phyloP scores from a whole-genome alignment of 805 yeast genomes.

The Nematodospora valgi region DNA sequence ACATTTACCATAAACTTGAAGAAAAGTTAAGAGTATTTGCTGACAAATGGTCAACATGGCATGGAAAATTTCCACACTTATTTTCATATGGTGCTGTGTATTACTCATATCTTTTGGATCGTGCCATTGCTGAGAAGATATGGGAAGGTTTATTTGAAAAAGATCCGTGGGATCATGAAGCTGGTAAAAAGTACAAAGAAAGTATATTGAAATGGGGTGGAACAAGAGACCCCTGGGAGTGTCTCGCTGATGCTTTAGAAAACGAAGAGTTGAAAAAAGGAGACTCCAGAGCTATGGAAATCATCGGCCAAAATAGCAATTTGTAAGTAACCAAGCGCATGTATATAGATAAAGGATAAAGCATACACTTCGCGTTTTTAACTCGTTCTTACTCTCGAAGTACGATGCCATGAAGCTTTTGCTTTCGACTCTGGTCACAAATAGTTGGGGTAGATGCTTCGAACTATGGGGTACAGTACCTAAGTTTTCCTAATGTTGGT shows the following conservation, averaged over 20 bases:
- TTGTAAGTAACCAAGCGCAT: too few relatives aligned
- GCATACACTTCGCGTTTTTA: too few relatives aligned
- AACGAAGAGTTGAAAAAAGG: conserved; percentile 60
- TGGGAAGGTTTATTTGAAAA: conserved; percentile 70
- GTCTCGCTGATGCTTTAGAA: conserved; percentile 76
- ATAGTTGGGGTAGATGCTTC: too few relatives aligned
- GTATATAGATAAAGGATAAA: too few relatives aligned
- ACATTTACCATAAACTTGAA: conserved; percentile 67
- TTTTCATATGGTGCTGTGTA: conserved; percentile 93
- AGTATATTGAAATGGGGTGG: conserved; percentile 92
- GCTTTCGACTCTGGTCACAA: too few relatives aligned
- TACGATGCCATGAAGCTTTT: too few relatives aligned
- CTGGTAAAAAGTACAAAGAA: conserved; percentile 73
- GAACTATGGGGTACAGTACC: too few relatives aligned
- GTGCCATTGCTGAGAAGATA: conserved; percentile 85
- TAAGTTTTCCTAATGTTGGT: too few relatives aligned
- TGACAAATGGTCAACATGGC: conserved; percentile 78
- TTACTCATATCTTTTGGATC: conserved; percentile 84
- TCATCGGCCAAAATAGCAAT: conserved; percentile 10
- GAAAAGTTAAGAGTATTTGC: conserved; percentile 55
- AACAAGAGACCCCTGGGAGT: conserved; percentile 80
- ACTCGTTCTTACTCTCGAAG: too few relatives aligned
- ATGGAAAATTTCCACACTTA: conserved; percentile 89
- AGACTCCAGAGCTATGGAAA: conserved; percentile 66
- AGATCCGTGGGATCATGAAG: conserved; percentile 66